Evolutionary conservation across 345 rosid species (phyloP).

Genomic region (Adansonia digitata): DNA sequence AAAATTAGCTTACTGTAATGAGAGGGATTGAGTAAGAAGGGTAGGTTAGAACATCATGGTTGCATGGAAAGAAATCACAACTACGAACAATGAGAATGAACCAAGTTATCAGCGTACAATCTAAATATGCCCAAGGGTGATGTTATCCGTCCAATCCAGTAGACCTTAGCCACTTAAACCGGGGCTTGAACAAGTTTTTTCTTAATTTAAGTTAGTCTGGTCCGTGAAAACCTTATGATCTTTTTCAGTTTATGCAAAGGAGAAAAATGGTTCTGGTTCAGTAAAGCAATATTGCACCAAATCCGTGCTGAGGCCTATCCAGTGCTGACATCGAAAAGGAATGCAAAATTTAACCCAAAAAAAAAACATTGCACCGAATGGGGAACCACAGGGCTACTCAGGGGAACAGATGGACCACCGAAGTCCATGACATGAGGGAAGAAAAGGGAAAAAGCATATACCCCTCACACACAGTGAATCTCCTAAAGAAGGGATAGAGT

Average conservation of each 20-base stretch:
- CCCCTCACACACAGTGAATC: slow-evolving; percentile 5
- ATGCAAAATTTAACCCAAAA: too few relatives aligned
- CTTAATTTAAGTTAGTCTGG: too few relatives aligned
- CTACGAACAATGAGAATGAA: neutral
- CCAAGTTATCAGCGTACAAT: neutral
- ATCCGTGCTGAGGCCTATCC: too few relatives aligned
- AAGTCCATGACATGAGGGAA: slow-evolving; percentile 26
- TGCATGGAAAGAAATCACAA: neutral
- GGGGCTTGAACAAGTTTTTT: too few relatives aligned
- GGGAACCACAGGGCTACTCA: slow-evolving; percentile 12
- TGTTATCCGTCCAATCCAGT: too few relatives aligned
- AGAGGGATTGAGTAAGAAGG: neutral
- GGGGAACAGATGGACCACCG: slow-evolving; percentile 27
- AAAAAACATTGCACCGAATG: slow-evolving; percentile 11
- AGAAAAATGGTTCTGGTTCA: slow-evolving; percentile 4
- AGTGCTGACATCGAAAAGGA: too few relatives aligned
- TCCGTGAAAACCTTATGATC: too few relatives aligned
- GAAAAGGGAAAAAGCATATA: slow-evolving; percentile 19
- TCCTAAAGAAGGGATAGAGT: slow-evolving; percentile 15
- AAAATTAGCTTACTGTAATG: neutral
- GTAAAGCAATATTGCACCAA: slow-evolving; percentile 10
- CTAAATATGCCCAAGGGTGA: too few relatives aligned
- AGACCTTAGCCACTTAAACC: too few relatives aligned
- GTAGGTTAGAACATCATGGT: neutral
- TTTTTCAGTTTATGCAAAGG: slow-evolving; percentile 11